A percentile compares a stretch with the other conserved stretches of the same genome.
Evolutionary conservation across 176 grass and related monocot genomes (phyloP).

Genomic region (Urochloa ruziziensis): DNA sequence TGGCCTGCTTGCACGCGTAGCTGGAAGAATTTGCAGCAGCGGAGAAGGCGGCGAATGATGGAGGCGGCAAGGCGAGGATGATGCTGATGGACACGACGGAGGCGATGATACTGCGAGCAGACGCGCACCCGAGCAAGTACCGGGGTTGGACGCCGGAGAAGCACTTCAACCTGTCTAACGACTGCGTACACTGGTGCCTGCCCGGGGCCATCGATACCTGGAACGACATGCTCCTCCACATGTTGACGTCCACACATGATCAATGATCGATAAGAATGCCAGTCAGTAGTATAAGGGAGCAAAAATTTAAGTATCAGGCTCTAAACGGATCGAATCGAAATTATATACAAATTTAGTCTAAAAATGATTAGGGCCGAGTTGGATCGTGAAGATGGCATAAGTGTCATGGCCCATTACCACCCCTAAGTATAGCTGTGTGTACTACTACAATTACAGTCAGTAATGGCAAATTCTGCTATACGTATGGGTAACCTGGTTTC

Average conservation of each 20-base stretch:
- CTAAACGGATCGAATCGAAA: no score
- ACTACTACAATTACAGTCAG: no score
- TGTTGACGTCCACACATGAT: neutral
- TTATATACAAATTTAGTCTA: no score
- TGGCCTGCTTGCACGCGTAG: neutral
- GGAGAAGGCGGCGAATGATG: neutral
- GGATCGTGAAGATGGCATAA: no score
- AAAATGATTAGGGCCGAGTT: no score
- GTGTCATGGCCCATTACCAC: no score
- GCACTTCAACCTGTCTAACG: conserved; percentile 40
- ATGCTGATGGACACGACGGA: conserved; percentile 62
- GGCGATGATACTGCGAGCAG: conserved; percentile 50
- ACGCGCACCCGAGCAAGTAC: conserved; percentile 67
- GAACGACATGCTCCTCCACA: conserved; percentile 67
- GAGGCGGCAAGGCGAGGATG: neutral
- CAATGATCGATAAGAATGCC: neutral
- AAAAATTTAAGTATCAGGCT: no score
- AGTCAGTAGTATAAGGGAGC: no score
- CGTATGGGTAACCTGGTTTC: no score
- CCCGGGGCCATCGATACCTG: conserved; percentile 53
- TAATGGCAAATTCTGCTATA: no score
- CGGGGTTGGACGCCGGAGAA: conserved; percentile 43
- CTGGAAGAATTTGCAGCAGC: conserved; percentile 46
- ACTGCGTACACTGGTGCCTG: conserved; percentile 73
- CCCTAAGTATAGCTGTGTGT: no score